phyloP scores from a whole-genome alignment of 208 protist genomes.

The Giardia duodenalis region DNA sequence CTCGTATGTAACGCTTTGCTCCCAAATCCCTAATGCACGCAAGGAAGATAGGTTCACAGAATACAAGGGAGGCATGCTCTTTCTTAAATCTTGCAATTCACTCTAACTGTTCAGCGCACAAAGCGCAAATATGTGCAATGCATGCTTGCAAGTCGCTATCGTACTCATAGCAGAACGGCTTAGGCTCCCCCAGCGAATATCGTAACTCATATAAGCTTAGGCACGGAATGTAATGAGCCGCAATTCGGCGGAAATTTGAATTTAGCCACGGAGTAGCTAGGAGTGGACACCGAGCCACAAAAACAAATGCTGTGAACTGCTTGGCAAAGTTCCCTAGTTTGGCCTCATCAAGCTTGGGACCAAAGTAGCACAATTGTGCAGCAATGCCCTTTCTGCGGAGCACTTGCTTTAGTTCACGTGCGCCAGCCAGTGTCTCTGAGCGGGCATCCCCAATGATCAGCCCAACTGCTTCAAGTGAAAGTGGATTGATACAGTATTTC shows the following conservation, averaged over 20 bases:
- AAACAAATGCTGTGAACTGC: not conserved
- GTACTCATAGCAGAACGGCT: no score
- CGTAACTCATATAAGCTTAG: not conserved
- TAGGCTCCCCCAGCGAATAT: no score
- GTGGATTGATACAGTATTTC: not conserved
- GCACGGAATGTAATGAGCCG: not conserved
- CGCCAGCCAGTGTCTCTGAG: not conserved
- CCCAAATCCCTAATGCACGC: no score
- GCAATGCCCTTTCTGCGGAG: not conserved
- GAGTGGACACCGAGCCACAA: not conserved
- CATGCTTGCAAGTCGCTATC: no score
- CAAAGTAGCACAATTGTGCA: not conserved
- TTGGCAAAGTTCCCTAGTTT: not conserved
- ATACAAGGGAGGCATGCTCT: no score
- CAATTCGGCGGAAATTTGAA: not conserved
- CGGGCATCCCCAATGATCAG: not conserved
- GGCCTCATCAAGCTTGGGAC: not conserved
- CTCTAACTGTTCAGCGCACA: no score
- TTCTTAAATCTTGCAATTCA: no score
- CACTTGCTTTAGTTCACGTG: not conserved
- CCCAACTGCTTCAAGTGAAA: not conserved
- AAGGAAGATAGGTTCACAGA: no score
- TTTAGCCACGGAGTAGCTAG: not conserved
- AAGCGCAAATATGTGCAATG: no score
- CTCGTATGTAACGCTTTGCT: no score